Evolutionary conservation across 306 rosid species (phyloP), one percentile per base, ranked within the genome.

Genomic region (Prunus davidiana): DNA sequence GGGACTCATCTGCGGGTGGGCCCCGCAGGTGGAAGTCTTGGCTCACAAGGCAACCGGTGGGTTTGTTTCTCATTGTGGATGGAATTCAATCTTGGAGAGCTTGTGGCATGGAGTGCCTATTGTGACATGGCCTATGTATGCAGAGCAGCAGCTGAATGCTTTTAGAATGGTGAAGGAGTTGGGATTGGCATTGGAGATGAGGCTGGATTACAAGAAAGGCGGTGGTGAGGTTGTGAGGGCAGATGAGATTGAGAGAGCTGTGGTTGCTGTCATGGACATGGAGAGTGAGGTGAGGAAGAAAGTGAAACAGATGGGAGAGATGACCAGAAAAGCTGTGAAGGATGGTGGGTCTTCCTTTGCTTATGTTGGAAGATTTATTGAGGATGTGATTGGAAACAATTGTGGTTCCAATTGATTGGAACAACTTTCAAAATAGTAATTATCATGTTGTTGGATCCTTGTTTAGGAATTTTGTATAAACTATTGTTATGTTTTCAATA

Each of bases 81-180:
- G 96, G 96, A 91, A 88, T 69, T 91, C 93, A 12, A 57, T 88
- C 47, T 56, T 88, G 74, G 96, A 88, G 78, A 88, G 93, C 75
- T 65, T 91, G 84, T 91, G 93, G 93, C 75, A 78, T 75, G 91
- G 91, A 3, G 93, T 91, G 2, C 96, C 93, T 3, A 81, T 87
- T 74, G 76, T 84, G 68, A 87, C 96, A 20, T 91, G 89, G 96
- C 96, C 93, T 15, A 69, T 88, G n/a, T 87, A 85, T 79, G 93
- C 84, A n/a, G 96, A 88, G 74, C 91, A 91, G 4, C 88, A 88
- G 58, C 66, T 91, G n/a, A 91, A 87, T 64, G 96, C 93, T 46
- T 87, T 74, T 75, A 67, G 55, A 58, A 74, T 88, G 93, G 90
- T 82, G 76, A 87, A 27, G 78, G 90, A 87, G 71, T 63, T 27